Evolutionary conservation across 2,329 filamentous ascomycete genomes (phyloP).

Genomic region (Epichloe sylvatica): DNA sequence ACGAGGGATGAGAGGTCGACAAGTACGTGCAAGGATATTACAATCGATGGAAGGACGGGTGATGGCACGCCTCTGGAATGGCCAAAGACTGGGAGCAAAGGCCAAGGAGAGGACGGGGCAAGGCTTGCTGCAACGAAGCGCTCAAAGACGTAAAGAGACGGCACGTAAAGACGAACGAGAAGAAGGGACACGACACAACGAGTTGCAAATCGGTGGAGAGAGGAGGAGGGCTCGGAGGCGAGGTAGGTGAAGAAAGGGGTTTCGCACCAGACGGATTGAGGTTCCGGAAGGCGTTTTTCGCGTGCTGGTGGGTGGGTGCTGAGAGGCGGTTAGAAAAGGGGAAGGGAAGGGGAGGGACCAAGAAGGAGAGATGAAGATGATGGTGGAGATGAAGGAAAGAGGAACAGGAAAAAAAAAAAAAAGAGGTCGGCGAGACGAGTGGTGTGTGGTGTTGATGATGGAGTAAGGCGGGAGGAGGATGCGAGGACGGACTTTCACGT

Average conservation of each 20-base stretch:
- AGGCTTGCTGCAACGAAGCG: slow-evolving; percentile 14
- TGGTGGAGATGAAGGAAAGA: slow-evolving; percentile 15
- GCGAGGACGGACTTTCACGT: slow-evolving; percentile 6
- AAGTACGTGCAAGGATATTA: slow-evolving; percentile 13
- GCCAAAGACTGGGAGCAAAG: slow-evolving; percentile 7
- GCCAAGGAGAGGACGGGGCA: slow-evolving; percentile 9
- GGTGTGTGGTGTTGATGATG: slow-evolving; percentile 7
- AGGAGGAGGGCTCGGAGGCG: slow-evolving; percentile 10
- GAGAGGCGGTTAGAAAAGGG: slow-evolving; percentile 12
- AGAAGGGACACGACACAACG: slow-evolving; percentile 8
- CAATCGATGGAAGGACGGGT: slow-evolving; percentile 11
- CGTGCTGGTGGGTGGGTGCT: slow-evolving; percentile 12
- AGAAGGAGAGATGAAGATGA: slow-evolving; percentile 14
- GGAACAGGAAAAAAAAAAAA: slow-evolving; percentile 11
- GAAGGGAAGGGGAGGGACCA: slow-evolving; percentile 12
- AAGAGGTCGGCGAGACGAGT: slow-evolving; percentile 6
- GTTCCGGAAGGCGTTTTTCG: slow-evolving; percentile 8
- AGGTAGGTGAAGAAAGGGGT: slow-evolving; percentile 20
- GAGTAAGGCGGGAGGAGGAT: slow-evolving; percentile 6
- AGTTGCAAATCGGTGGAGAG: slow-evolving; percentile 3
- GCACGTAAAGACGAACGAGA: slow-evolving; percentile 10
- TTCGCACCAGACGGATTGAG: slow-evolving; percentile 9
- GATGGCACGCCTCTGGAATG: slow-evolving; percentile 14
- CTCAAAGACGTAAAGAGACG: slow-evolving; percentile 8
- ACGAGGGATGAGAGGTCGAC: neutral